Conservation (phyloP, 306 rosid species). For the Alnus glutinosa region DNA sequence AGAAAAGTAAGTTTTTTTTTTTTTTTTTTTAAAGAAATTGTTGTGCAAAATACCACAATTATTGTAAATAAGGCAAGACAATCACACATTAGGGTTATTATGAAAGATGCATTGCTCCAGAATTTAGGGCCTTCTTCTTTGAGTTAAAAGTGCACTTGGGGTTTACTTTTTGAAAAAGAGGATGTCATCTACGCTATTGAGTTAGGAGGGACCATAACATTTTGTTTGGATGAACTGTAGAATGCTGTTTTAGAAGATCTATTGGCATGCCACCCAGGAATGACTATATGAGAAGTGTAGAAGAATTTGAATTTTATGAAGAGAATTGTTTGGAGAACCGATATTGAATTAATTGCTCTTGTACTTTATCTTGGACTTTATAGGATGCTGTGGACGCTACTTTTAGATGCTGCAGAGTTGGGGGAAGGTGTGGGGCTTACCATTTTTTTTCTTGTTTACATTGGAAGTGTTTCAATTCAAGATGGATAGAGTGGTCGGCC, state of each 20-base stretch:
- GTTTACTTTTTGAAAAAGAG: background rate
- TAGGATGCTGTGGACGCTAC: background rate
- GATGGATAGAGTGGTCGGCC: background rate
- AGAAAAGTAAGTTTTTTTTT: background rate
- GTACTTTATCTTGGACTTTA: too few species aligned
- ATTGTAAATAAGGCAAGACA: too few species aligned
- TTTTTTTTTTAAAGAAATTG: too few species aligned
- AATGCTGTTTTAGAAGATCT: background rate
- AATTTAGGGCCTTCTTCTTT: background rate
- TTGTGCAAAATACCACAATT: too few species aligned
- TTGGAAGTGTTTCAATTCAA: background rate
- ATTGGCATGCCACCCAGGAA: background rate
- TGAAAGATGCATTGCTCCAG: background rate
- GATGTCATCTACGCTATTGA: background rate
- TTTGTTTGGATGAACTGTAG: background rate
- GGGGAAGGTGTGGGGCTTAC: background rate
- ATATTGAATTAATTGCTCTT: background rate
- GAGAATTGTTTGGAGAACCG: background rate
- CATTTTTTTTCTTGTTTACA: too few species aligned
- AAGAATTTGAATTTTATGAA: background rate
- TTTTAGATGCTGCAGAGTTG: background rate
- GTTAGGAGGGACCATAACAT: background rate
- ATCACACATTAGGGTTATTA: background rate
- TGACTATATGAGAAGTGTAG: background rate
- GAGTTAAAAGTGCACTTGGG: background rate